These are phyloP conservation scores for Puya raimondii DNA, from an alignment of 176 grass and related monocot species.

Conservation along the genomic window DNA sequence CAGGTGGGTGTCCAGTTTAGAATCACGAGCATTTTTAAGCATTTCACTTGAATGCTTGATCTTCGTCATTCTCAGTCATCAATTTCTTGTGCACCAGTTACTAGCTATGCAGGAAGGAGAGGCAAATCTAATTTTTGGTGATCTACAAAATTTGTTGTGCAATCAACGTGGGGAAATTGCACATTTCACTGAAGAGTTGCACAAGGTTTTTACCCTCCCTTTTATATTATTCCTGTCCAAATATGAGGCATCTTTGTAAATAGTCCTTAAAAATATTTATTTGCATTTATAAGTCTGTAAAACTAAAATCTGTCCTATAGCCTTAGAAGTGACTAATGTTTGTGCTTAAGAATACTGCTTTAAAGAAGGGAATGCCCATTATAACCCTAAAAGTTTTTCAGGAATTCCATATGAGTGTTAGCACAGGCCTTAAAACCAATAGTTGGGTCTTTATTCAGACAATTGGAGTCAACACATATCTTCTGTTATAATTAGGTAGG, in stretches of 20 bases:
- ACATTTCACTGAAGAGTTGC: conserved; percentile 66
- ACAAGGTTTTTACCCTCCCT: conserved; percentile 47
- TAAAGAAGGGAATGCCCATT: too few species aligned
- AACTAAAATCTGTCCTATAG: too few species aligned
- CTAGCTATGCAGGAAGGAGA: conserved; percentile 55
- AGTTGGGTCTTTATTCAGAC: too few species aligned
- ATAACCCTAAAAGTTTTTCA: too few species aligned
- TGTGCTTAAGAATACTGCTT: too few species aligned
- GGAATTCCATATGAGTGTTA: too few species aligned
- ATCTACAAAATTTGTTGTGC: conserved; percentile 59
- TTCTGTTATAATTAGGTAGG: not conserved
- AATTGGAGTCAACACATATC: too few species aligned
- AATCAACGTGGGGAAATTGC: conserved; percentile 60
- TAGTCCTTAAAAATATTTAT: not conserved
- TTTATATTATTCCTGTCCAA: not conserved
- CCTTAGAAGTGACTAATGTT: too few species aligned
- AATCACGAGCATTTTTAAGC: not conserved
- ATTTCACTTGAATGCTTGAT: not conserved
- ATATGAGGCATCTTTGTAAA: not conserved
- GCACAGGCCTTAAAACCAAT: too few species aligned
- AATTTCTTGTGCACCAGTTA: conserved; percentile 34
- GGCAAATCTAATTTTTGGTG: conserved; percentile 49
- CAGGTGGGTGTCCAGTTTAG: conserved; percentile 38
- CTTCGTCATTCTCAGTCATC: conserved; percentile 17
- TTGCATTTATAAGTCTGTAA: too few species aligned